Conservation (phyloP, 331 rosid genomes). For the Erythrophleum ivorense region DNA sequence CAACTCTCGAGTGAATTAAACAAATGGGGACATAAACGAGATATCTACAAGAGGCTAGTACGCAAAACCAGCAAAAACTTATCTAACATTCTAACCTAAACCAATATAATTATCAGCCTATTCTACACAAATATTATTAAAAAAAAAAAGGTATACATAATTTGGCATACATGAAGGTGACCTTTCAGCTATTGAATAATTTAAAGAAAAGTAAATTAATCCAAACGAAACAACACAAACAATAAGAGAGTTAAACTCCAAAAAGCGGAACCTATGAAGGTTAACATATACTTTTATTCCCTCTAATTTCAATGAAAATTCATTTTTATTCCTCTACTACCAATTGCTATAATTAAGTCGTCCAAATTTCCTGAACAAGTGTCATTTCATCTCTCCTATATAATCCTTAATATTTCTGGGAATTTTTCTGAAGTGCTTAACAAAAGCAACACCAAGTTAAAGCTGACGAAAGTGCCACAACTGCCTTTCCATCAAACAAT, state of each 20-base stretch:
- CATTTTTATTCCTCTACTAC: conserved; percentile 5
- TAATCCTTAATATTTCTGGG: neutral
- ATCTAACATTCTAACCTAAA: neutral
- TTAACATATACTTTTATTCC: neutral
- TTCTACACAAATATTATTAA: neutral
- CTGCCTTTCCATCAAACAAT: conserved; percentile 26
- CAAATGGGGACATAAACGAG: neutral
- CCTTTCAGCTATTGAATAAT: conserved; percentile 11
- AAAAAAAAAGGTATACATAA: neutral
- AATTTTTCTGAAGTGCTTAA: neutral
- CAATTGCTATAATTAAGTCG: neutral
- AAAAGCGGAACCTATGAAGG: neutral
- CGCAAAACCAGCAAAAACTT: neutral
- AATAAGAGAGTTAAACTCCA: neutral
- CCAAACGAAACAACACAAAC: neutral
- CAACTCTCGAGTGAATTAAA: neutral
- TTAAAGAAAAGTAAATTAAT: conserved; percentile 13
- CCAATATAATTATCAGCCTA: neutral
- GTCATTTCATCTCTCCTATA: conserved; percentile 1
- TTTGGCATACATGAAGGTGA: conserved; percentile 7
- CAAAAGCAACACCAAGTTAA: neutral
- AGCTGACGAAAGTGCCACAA: neutral
- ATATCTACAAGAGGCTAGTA: conserved; percentile 1
- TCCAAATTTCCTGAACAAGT: neutral
- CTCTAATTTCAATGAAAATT: neutral